Evolutionary conservation across 352 stramenopile species (phyloP).

Genomic region (Phytophthora foliorum): DNA sequence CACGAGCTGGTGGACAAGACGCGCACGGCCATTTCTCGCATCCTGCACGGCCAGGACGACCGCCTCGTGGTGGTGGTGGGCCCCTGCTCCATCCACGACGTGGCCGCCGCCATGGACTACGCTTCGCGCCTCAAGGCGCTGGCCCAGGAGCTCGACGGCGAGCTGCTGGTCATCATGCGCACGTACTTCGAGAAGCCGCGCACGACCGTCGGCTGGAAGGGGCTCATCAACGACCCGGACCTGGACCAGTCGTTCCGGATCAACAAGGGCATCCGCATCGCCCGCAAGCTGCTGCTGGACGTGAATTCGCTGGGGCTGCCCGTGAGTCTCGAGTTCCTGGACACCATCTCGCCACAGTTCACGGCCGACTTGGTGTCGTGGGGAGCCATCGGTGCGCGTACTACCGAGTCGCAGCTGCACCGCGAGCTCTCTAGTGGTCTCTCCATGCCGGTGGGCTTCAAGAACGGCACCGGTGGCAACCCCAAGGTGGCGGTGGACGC

Average conservation of each 20-base stretch:
- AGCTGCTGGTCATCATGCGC: constrained; percentile 88
- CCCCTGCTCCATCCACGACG: constrained; percentile 88
- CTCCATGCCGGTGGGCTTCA: constrained; percentile 89
- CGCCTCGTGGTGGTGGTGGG: constrained; percentile 83
- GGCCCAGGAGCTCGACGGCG: constrained; percentile 60
- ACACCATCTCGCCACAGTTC: constrained; percentile 89
- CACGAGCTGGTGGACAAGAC: constrained; percentile 71
- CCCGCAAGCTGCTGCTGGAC: constrained; percentile 85
- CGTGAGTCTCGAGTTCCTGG: constrained; percentile 82
- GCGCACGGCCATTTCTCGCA: constrained; percentile 61
- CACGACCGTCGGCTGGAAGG: constrained; percentile 90
- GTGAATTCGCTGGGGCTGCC: constrained; percentile 84
- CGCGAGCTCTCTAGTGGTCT: constrained; percentile 82
- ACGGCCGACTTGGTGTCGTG: constrained; percentile 82
- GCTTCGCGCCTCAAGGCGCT: constrained; percentile 66
- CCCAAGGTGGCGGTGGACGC: constrained; percentile 88
- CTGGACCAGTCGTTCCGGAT: constrained; percentile 89
- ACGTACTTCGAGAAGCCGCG: constrained; percentile 91
- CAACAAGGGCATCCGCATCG: constrained; percentile 89
- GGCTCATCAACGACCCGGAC: constrained; percentile 89
- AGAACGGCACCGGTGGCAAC: constrained; percentile 86
- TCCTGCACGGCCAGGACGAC: constrained; percentile 76
- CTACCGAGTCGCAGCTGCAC: constrained; percentile 87
- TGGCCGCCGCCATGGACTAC: constrained; percentile 78
- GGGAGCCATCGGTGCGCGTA: constrained; percentile 87